Base-by-base conservation (phyloP, 169 alveolate species). In the Blepharisma undulans region DNA sequence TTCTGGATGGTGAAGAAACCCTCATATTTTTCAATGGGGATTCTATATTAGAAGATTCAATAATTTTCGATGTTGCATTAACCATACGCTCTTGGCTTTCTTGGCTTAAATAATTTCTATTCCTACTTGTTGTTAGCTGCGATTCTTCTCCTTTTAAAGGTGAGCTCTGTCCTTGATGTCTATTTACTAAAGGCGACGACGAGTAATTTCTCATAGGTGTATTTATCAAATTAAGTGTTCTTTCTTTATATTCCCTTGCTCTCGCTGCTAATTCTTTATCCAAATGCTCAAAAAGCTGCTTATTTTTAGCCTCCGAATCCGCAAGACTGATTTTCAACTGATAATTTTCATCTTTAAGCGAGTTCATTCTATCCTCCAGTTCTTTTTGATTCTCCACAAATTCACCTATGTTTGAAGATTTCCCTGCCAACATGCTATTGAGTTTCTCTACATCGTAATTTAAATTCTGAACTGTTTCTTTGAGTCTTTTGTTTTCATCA, bases 1-100 rank as follows among this genome's bases (percentile, higher is more conserved):
- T 22, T 86, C 91, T n/a, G 14, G 72, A 25, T n/a, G 91, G 91
- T 18, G 91, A 86, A 7, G 91, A 71, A n/a, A 86, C 72, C n/a
- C 91, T 22, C 72, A 86, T 60, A 32, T 86, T 86, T 72, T 72
- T 86, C 48, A 86, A n/a, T 12, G 91, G 91, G 29, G 84, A 66
- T 27, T 86, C 91, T 48, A 48, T 48, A 48, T 48, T 48, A 18
- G 33, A 36, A 2, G 29, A 21, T 14, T 32, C 29, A 27, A 78
- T 25, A 22, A 78, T 14, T 32, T 78, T 78, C 29, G 29, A 78
- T 29, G 86, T 36, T 4, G 86, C 86, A 78, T 27, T 36, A 7
- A 16, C 60, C 16, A 78, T 78, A 27, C 60, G 29, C 25, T 78
- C 86, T 32, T 78, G 86, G 66, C 66, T 48, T 48, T 48, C 66